These are phyloP conservation scores for Trichosporon sp. DNA, from an alignment of 1,284 basidiomycete species.

Conservation along the genomic window DNA sequence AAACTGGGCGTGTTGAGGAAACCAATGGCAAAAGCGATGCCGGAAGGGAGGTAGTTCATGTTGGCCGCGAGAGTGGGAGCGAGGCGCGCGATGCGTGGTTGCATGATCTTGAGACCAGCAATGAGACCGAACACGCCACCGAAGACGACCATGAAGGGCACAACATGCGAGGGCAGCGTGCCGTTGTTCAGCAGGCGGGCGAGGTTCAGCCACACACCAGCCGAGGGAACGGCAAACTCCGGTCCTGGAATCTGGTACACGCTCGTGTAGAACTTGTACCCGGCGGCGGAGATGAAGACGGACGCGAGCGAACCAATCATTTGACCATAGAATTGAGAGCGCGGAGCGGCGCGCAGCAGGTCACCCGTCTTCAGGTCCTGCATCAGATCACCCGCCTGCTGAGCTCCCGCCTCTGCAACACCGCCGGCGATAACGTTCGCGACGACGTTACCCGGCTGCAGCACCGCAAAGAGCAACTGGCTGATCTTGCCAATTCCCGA, in stretches of 20 bases:
- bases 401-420: conserved; percentile 92
- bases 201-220: conserved; percentile 77
- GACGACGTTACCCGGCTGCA: conserved; percentile 91
- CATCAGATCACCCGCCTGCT: conserved; percentile 97
- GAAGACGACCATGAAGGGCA: conserved; percentile 78
- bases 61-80: conserved; percentile 53
- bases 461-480: conserved; percentile 88
- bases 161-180: conserved; percentile 73
- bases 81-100: conserved; percentile 9
- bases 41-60: conserved; percentile 77
- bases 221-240: conserved; percentile 89
- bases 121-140: conserved; percentile 70
- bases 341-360: conserved; percentile 79
- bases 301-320: conserved; percentile 83
- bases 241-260: conserved; percentile 78
- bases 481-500: conserved; percentile 93
- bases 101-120: conserved; percentile 51
- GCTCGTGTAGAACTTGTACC: conserved; percentile 81
- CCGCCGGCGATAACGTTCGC: conserved; percentile 96
- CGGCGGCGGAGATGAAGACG: conserved; percentile 83
- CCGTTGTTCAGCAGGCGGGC: conserved; percentile 83
- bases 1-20: conserved; percentile 96
- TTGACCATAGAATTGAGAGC: conserved; percentile 85
- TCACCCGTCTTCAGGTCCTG: conserved; percentile 97
- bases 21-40: conserved; percentile 75